These are phyloP conservation scores for Sarcodon sp. DNA, from an alignment of 768 basidiomycete species.

Conservation along the genomic window DNA sequence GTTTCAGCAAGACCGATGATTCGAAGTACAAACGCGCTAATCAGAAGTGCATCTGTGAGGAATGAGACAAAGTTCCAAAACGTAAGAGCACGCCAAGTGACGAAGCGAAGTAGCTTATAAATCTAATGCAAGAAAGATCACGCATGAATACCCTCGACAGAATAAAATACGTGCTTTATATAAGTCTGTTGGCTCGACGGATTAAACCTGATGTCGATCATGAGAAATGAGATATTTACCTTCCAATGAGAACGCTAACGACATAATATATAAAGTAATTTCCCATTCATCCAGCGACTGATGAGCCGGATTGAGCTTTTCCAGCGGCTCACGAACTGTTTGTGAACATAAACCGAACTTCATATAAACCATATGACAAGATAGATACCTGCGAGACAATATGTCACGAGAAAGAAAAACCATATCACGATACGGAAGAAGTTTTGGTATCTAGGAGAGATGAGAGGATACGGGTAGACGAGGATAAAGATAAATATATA, in stretches of 20 bases:
- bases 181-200: neutral
- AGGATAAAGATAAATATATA: conserved; percentile 9
- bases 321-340: conserved; percentile 65
- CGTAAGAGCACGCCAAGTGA: conserved; percentile 68
- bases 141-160: too few relatives aligned
- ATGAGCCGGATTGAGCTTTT: conserved; percentile 45
- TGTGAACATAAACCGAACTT: conserved; percentile 1
- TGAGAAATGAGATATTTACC: conserved; percentile 28
- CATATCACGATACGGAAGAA: conserved; percentile 66
- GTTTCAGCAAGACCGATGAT: conserved; percentile 34
- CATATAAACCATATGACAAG: neutral
- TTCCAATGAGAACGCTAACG: conserved; percentile 68
- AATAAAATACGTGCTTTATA: conserved; percentile 1
- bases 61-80: conserved; percentile 70
- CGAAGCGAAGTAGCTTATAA: conserved; percentile 57
- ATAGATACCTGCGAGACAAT: conserved; percentile 68
- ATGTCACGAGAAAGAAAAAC: conserved; percentile 66
- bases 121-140: conserved; percentile 27
- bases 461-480: neutral
- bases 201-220: neutral
- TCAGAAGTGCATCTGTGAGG: conserved; percentile 59
- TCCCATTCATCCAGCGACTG: conserved; percentile 70
- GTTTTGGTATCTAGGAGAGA: conserved; percentile 60
- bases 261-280: conserved; percentile 64
- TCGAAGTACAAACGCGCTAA: conserved; percentile 66